Percentiles rank a stretch among this genome's conserved stretches.
Conservation (phyloP, 805 yeast genomes). For the Zygosaccharomyces pseudorouxii region DNA sequence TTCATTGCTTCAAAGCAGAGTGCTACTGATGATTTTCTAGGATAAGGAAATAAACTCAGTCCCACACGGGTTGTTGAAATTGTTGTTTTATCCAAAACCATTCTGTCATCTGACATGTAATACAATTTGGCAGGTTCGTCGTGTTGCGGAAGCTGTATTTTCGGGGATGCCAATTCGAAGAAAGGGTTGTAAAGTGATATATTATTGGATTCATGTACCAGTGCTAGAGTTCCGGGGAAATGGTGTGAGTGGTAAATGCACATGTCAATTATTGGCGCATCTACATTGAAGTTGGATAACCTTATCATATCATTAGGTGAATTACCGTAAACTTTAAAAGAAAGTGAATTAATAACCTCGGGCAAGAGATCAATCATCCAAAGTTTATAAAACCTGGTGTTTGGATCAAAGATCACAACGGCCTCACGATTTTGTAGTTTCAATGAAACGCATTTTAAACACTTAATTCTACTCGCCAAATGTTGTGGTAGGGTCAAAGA, state of each 20-base stretch:
- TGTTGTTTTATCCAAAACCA: constrained; percentile 46
- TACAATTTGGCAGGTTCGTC: constrained; percentile 42
- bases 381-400: constrained; percentile 42
- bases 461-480: neutral
- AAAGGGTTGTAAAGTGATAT: constrained; percentile 33
- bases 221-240: constrained; percentile 17
- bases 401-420: constrained; percentile 48
- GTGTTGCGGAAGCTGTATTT: constrained; percentile 38
- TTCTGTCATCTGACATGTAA: constrained; percentile 38
- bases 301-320: constrained; percentile 24
- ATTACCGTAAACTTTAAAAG: constrained; percentile 28
- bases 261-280: constrained; percentile 9
- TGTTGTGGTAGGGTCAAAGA: constrained; percentile 36
- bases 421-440: constrained; percentile 55
- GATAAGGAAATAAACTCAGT: constrained; percentile 19
- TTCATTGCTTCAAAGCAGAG: constrained; percentile 22
- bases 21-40: constrained; percentile 11
- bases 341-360: constrained; percentile 23
- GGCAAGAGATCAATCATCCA: constrained; percentile 38
- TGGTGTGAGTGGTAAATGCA: constrained; percentile 9
- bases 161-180: constrained; percentile 31
- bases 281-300: constrained; percentile 12
- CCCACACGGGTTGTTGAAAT: constrained; percentile 50
- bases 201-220: constrained; percentile 27
- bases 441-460: constrained; percentile 20